Evolutionary conservation across 805 yeast genomes (phyloP).

Genomic region (Metschnikowia cerradonensis): DNA sequence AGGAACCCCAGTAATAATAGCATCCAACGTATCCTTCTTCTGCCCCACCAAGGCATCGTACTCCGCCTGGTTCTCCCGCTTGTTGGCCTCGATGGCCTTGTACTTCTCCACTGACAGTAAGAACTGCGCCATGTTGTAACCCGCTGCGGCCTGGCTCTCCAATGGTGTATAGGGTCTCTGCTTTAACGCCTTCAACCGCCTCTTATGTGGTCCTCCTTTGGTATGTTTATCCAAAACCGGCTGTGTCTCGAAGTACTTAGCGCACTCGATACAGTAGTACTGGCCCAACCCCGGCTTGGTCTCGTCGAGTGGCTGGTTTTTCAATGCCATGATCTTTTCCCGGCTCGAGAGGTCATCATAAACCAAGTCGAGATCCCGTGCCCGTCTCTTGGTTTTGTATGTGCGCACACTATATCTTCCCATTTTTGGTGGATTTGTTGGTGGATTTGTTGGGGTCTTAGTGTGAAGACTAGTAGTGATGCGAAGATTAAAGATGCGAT

Average conservation of each 20-base stretch:
- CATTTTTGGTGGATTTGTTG: constrained; percentile 38
- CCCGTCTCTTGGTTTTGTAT: constrained; percentile 86
- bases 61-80: constrained; percentile 43
- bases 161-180: constrained; percentile 80
- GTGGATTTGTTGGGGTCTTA: neutral
- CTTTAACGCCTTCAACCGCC: constrained; percentile 73
- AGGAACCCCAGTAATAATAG: constrained; percentile 29
- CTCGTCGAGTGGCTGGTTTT: constrained; percentile 86
- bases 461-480: constrained; percentile 6
- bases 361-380: constrained; percentile 79
- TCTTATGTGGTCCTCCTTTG: constrained; percentile 75
- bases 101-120: constrained; percentile 59
- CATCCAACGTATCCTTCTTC: constrained; percentile 38
- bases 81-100: constrained; percentile 40
- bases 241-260: constrained; percentile 82
- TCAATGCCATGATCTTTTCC: constrained; percentile 58
- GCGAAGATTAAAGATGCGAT: neutral
- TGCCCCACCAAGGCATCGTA: constrained; percentile 31
- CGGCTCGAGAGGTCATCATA: constrained; percentile 66
- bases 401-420: constrained; percentile 84
- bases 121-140: constrained; percentile 67
- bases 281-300: constrained; percentile 92
- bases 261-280: constrained; percentile 90
- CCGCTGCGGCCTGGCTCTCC: constrained; percentile 90
- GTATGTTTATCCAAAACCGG: constrained; percentile 68